Conservation (phyloP, 73 alveolate species). For the Uronychia binucleata region DNA sequence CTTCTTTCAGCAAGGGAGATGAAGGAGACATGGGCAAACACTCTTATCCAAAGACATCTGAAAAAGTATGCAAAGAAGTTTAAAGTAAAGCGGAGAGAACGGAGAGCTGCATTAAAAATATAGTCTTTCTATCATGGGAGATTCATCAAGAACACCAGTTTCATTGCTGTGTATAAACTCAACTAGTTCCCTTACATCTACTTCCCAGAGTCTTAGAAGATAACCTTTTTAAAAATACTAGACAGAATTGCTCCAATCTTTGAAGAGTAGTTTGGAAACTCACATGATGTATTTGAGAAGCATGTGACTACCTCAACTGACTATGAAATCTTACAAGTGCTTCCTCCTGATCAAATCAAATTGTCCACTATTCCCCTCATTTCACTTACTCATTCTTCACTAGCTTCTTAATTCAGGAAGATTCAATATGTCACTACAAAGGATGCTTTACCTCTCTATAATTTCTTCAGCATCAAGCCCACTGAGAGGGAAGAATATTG, state of each 20-base stretch:
- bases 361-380: neutral
- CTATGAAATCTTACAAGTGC: neutral
- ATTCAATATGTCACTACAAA: neutral
- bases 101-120: conserved; percentile 9
- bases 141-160: conserved; percentile 18
- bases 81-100: neutral
- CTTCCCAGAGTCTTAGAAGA: conserved; percentile 34
- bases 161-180: conserved; percentile 14
- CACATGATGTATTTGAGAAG: neutral
- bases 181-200: conserved; percentile 25
- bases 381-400: neutral
- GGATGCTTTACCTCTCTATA: neutral
- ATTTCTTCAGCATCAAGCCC: neutral
- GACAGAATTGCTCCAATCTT: conserved; percentile 13
- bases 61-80: neutral
- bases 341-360: neutral
- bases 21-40: conserved; percentile 13
- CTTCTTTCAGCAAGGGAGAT: conserved; percentile 23
- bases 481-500: neutral
- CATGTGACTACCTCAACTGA: neutral
- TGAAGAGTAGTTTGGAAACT: conserved; percentile 17
- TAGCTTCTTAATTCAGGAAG: neutral
- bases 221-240: conserved; percentile 17
- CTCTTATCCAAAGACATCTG: conserved; percentile 6
- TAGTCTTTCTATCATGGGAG: conserved; percentile 28